Percentiles rank a stretch among this genome's conserved stretches.
Conservation (phyloP, 371 early-diverging fungal species). For the Synchytrium microbalum region DNA sequence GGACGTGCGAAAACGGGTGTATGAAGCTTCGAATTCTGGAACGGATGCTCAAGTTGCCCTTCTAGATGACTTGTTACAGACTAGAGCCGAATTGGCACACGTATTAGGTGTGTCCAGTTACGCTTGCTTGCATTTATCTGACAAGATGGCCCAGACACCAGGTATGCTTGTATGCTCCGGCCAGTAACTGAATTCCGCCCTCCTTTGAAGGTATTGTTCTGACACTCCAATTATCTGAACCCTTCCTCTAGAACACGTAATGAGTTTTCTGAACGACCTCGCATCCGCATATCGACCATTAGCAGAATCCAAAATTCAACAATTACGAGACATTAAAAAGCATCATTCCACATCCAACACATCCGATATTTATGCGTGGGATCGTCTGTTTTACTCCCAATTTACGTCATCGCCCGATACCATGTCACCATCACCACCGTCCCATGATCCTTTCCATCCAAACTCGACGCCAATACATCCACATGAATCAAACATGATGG, state of each 20-base stretch:
- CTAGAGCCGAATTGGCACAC: constrained; percentile 65
- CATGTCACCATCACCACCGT: constrained; percentile 13
- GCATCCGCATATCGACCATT: constrained; percentile 29
- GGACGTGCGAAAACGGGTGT: constrained; percentile 59
- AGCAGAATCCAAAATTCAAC: constrained; percentile 20
- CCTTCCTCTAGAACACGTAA: neutral
- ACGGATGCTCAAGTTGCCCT: constrained; percentile 49
- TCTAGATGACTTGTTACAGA: constrained; percentile 65
- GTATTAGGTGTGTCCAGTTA: constrained; percentile 72
- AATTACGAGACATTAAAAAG: constrained; percentile 17
- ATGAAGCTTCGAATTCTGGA: constrained; percentile 65
- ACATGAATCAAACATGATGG: constrained; percentile 17
- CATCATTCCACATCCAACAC: constrained; percentile 7
- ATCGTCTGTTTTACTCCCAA: constrained; percentile 62
- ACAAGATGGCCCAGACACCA: constrained; percentile 88
- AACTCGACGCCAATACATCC: neutral
- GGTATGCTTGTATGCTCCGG: constrained; percentile 46
- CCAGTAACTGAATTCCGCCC: constrained; percentile 19
- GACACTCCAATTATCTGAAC: too few relatives aligned
- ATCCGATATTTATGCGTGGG: constrained; percentile 66
- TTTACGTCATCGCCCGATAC: constrained; percentile 19
- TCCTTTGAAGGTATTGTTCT: constrained; percentile 1
- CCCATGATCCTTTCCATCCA: constrained; percentile 19
- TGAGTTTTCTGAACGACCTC: constrained; percentile 3
- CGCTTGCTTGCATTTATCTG: constrained; percentile 72